Evolutionary conservation across 2,329 filamentous ascomycete species (phyloP).

Genomic region (Tolypocladium album): DNA sequence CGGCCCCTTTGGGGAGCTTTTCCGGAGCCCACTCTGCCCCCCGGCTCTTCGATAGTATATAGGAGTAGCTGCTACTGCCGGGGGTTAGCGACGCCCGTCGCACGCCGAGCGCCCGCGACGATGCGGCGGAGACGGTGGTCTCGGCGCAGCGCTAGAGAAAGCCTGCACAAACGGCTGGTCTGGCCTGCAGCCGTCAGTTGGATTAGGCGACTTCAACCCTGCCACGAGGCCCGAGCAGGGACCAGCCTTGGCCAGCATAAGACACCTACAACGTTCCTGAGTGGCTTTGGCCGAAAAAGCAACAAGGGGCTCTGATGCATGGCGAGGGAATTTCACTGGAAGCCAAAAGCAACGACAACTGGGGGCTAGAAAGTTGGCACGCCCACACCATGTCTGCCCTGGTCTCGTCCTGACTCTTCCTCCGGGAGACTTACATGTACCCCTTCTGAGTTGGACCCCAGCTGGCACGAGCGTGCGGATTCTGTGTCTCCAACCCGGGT

Average conservation of each 20-base stretch:
- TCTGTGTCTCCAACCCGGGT: background rate
- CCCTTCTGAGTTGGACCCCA: background rate
- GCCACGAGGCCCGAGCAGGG: background rate
- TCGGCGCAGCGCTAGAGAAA: slow-evolving; percentile 2
- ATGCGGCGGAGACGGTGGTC: background rate
- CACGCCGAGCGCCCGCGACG: background rate
- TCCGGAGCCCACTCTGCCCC: background rate
- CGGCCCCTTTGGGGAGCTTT: background rate
- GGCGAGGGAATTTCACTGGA: background rate
- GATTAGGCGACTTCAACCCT: background rate
- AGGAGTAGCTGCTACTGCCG: background rate
- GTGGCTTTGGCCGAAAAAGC: background rate
- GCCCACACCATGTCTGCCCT: background rate
- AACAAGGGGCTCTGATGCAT: background rate
- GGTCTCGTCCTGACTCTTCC: background rate
- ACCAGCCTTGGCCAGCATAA: background rate
- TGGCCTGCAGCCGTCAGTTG: background rate
- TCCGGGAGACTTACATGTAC: background rate
- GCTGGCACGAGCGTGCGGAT: background rate
- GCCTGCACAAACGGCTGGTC: slow-evolving; percentile 2
- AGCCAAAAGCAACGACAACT: background rate
- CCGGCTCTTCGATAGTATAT: background rate
- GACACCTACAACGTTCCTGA: background rate
- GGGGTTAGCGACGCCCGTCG: background rate
- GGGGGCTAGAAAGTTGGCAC: background rate